phyloP scores from a whole-genome alignment of 768 basidiomycete genomes.

The Lactarius psammicola region DNA sequence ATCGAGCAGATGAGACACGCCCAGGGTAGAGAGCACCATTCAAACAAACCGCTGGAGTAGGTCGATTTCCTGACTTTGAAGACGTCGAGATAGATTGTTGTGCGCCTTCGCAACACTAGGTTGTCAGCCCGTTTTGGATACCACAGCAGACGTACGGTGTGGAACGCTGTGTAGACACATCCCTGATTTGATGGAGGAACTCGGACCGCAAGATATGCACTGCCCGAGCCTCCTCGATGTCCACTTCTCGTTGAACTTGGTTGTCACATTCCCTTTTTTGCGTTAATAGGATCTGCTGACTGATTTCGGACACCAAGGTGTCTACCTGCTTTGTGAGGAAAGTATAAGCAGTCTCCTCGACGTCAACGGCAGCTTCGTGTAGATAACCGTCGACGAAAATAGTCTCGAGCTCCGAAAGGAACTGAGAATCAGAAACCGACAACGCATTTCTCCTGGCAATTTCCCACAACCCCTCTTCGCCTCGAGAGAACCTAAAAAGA shows the following conservation, averaged over 20 bases:
- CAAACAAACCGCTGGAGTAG: not conserved
- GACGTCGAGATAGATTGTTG: not conserved
- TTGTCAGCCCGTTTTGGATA: not conserved
- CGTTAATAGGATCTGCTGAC: not conserved
- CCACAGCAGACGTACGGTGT: not conserved
- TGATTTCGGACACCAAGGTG: too few relatives aligned
- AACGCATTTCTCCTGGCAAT: too few relatives aligned
- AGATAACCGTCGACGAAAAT: too few relatives aligned
- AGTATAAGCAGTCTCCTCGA: too few relatives aligned
- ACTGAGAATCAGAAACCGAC: too few relatives aligned
- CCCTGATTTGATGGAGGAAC: not conserved
- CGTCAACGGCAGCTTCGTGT: too few relatives aligned
- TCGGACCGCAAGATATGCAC: not conserved
- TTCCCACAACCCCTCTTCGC: too few relatives aligned
- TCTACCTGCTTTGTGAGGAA: too few relatives aligned
- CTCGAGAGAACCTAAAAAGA: too few relatives aligned
- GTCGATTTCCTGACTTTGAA: not conserved
- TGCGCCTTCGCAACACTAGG: not conserved
- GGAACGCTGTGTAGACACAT: not conserved
- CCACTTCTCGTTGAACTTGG: not conserved
- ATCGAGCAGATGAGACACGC: not conserved
- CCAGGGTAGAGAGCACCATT: not conserved
- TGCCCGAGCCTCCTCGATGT: not conserved
- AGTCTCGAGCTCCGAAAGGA: too few relatives aligned
- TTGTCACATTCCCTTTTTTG: not conserved